Base-by-base conservation (phyloP, 768 basidiomycete species). In the Mycena floridula region DNA sequence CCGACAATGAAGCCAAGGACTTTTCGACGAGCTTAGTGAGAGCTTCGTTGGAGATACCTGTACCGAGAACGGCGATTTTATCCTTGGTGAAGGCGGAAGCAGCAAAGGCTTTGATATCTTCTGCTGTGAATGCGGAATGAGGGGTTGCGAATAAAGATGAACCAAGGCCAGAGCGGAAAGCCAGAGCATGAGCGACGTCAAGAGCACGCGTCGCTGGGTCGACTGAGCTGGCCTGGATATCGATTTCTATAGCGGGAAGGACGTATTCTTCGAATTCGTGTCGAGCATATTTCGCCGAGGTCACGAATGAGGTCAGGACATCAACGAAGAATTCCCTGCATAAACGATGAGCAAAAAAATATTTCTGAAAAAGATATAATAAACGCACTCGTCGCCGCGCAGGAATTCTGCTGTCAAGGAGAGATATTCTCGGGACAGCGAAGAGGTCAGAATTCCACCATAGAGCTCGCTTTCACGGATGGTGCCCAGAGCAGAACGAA, bases 151-250 rank as follows among this genome's bases (percentile, higher is more conserved):
- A 91, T 48, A 97, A 77, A 20, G 94, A 85, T 53, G 86, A 76
- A 54, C 95, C 95, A 55, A 98, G 91, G 13, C 95, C 95, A 35
- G 72, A 74, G 58, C 94, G 91, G 87, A 98, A 99, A 36, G 95
- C 94, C 46, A 94, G 72, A 36, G 77, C 64, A 62, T 98, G 95
- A 4, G 92, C 93, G 27, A 84, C 69, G 58, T 99, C 95, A 45
- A 98, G 50, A 32, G 93, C 93, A 54, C 74, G 72, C 2, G 77
- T 74, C 20, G 75, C 71, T 7, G 90, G 81, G 47, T 85, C 70
- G 38, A 70, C 62, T 37, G 67, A 60, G 12, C 82, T 87, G 20
- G 77, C 68, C 28, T 73, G 62, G 37, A 82, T 68, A 58, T 98
- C 95, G 44, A 79, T 72, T 43, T 77, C 74, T 48, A 93, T 74